phyloP scores from a whole-genome alignment of 176 grass and related monocot genomes.

The Echinochloa phyllopogon region DNA sequence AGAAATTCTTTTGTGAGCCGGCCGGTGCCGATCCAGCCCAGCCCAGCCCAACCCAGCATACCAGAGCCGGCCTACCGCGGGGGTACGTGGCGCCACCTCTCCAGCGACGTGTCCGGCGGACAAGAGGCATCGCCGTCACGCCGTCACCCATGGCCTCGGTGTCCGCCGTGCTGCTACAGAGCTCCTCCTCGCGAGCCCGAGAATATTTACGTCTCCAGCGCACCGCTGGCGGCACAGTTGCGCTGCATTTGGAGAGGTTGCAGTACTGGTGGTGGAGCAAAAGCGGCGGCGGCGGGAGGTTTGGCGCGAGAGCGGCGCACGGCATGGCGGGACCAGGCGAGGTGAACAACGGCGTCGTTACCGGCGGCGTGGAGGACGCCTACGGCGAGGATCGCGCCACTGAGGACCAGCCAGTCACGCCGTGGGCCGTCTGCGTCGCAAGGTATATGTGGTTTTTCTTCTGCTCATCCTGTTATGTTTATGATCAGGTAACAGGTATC shows the following conservation, averaged over 20 bases:
- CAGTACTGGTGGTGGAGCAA: neutral
- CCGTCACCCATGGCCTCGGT: slow-evolving; percentile 29
- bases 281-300: neutral
- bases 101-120: slow-evolving; percentile 41
- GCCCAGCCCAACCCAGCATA: neutral
- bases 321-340: slow-evolving; percentile 46
- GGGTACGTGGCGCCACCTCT: slow-evolving; percentile 49
- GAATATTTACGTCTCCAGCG: slow-evolving; percentile 39
- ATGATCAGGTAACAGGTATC: neutral
- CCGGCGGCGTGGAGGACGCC: slow-evolving; percentile 58
- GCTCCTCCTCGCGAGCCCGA: slow-evolving; percentile 17
- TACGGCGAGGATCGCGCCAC: slow-evolving; percentile 62
- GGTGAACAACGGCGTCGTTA: slow-evolving; percentile 34
- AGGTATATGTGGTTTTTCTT: slow-evolving; percentile 37
- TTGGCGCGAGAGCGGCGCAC: slow-evolving; percentile 34
- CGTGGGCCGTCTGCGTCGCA: slow-evolving; percentile 71
- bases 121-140: slow-evolving; percentile 34
- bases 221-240: neutral
- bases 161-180: slow-evolving; percentile 34
- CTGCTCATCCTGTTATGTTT: neutral
- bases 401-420: slow-evolving; percentile 64
- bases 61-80: slow-evolving; percentile 30
- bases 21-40: neutral
- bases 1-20: neutral
- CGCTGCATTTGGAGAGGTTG: slow-evolving; percentile 13